Percentiles rank a stretch among this genome's conserved stretches.
Evolutionary conservation across 495 filamentous ascomycete genomes (phyloP).

Genomic region (Penicillium dipodomyicola): DNA sequence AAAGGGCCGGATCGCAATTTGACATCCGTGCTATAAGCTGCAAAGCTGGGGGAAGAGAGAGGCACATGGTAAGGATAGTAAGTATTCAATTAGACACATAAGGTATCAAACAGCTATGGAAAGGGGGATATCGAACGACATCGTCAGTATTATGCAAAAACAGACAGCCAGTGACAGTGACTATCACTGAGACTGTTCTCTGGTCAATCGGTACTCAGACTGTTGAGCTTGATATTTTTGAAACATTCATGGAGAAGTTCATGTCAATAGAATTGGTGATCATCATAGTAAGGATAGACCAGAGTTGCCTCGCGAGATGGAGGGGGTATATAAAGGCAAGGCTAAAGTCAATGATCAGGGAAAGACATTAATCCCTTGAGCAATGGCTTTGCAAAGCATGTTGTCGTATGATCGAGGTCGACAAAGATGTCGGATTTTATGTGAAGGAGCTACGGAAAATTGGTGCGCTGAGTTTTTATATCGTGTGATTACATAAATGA

Average conservation of each 20-base stretch:
- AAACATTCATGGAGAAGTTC: constrained; percentile 29
- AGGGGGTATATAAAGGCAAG: neutral
- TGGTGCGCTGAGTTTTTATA: constrained; percentile 9
- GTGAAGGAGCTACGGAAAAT: neutral
- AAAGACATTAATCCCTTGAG: constrained; percentile 11
- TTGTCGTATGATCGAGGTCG: neutral
- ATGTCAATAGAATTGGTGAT: constrained; percentile 29
- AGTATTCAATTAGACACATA: constrained; percentile 4
- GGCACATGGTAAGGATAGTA: neutral
- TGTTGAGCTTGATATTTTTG: constrained; percentile 39
- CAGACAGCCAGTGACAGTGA: neutral
- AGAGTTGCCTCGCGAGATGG: constrained; percentile 3
- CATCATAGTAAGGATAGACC: constrained; percentile 31
- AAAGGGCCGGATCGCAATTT: constrained; percentile 90
- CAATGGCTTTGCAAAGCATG: neutral
- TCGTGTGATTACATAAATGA: neutral
- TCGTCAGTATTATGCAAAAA: neutral
- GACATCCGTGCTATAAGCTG: constrained; percentile 84
- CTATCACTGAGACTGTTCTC: constrained; percentile 1
- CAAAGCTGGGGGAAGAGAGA: neutral
- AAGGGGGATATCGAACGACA: neutral
- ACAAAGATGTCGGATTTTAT: neutral
- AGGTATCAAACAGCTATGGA: neutral
- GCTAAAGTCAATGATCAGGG: neutral
- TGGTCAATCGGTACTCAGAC: constrained; percentile 31